These are phyloP conservation scores for Septoria petroselini DNA, from an alignment of 2,329 filamentous ascomycete genomes.

Conservation along the genomic window DNA sequence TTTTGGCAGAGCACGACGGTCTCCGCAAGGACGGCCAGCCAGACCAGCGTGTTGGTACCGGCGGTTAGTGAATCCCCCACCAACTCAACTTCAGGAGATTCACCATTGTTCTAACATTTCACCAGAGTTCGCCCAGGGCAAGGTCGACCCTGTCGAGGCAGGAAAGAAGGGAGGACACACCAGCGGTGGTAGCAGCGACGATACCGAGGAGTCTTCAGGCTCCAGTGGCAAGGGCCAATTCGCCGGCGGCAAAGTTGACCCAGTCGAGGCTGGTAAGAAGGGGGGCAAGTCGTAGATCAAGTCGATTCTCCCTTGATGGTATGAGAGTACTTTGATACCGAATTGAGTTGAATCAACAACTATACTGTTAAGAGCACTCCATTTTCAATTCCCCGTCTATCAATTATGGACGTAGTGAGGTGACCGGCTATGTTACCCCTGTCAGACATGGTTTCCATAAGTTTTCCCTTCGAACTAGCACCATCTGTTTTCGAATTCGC, in stretches of 20 bases:
- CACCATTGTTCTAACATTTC: background rate
- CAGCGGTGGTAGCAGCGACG: conserved; percentile 23
- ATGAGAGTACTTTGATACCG: no score
- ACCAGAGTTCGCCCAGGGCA: conserved; percentile 17
- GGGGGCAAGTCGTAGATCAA: conserved; percentile 14
- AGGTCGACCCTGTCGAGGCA: conserved; percentile 44
- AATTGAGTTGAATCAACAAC: no score
- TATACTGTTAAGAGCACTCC: no score
- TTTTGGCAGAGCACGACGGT: conserved; percentile 41
- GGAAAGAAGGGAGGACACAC: conserved; percentile 41
- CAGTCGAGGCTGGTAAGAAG: conserved; percentile 18
- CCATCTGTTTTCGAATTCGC: no score
- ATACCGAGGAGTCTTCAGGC: conserved; percentile 15
- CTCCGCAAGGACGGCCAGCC: conserved; percentile 45
- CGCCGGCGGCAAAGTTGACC: conserved; percentile 25
- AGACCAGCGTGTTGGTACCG: conserved; percentile 44
- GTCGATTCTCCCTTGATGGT: no score
- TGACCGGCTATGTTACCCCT: no score
- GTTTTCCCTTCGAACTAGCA: no score
- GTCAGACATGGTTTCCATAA: no score
- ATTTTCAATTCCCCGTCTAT: no score
- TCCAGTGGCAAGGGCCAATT: conserved; percentile 29
- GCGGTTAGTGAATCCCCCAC: conserved; percentile 20
- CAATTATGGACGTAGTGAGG: no score
- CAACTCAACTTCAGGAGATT: no score